Evolutionary conservation across 2,329 filamentous ascomycete species (phyloP), one percentile per base, ranked within the genome.

Genomic region (Fusarium oligoseptatum): DNA sequence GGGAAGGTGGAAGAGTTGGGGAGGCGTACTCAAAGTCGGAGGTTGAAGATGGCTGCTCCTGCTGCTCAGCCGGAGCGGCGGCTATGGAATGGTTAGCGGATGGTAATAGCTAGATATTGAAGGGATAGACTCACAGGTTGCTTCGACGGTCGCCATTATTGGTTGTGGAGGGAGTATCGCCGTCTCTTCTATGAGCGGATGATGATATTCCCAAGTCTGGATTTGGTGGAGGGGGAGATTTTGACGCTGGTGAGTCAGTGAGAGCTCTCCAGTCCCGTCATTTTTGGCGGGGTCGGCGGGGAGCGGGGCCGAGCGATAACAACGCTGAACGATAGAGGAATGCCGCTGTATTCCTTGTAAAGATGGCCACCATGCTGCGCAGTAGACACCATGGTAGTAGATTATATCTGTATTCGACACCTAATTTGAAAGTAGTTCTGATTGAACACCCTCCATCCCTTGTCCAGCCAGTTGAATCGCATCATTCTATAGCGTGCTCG

Each of bases 21-120:
- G 60, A 17, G 29, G 71, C 80, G 64, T 20, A 81, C 80, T 81
- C 80, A 29, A 81, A 81, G 57, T 76, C 68, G 58, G 72, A 39
- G 17, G 65, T 73, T 22, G 76, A 68, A 29, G 72, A 37, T 22
- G 70, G 57, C 63, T 78, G 72, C 8, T 75, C 70, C 45, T 74
- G 71, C 50, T 72, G 78, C 50, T 74, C 77, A 36, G 65, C 73
- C 60, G 58, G 67, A 63, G 75, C 66, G 62, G 70, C 68, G 50
- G 62, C 71, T 75, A 48, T 0, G 1, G 6, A 48, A 7, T 48
- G 22, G n/a, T 70, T 32, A 39, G 55, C 4, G 20, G 4, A 15
- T 29, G 29, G 5, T 24, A 7, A 20, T 24, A 17, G 50, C 41
- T 37, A n/a, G 5, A 4, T 10, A 6, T 48, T 41, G 5, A 22